Base-by-base conservation (phyloP, 2,329 filamentous ascomycete species). In the Calonectria hawksworthii region DNA sequence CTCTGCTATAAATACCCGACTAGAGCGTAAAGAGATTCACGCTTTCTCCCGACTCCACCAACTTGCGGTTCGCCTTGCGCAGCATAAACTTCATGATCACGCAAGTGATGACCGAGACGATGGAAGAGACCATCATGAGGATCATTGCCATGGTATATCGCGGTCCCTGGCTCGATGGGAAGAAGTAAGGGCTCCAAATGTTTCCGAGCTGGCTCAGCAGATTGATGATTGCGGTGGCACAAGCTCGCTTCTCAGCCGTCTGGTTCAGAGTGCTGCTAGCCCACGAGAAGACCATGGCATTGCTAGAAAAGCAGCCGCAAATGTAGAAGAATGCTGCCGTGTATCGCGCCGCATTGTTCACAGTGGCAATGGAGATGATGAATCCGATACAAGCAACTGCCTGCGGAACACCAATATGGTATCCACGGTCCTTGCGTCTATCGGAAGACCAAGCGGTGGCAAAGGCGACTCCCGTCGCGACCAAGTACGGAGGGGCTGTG, bases 201-300 rank as follows among this genome's bases (percentile, higher is more conserved):
- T 82, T 83, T 0, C 81, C 79, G 1, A 80, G 70, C n/a, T 66
- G 69, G 18, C 59, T 66, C 36, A 66, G 28, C 8, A 81, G 38
- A n/a, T 81, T 80, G 23, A 79, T 76, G 5, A 81, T 65, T 10
- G 44, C 34, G 5, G 59, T 54, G 5, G 68, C 47, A 16, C 26
- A 30, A 2, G 68, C 56, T 56, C 80, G 54, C 70, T 86, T 86
- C 76, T 86, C 84, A 0, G 84, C 83, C 5, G 85, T 86, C 51
- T 83, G 79, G 50, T 80, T 82, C 8, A 85, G 78, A 7, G 82
- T 80, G 16, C 79, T 79, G 9, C 82, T 80, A 0, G 83, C 83
- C 85, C 84, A 86, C n/a, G 79, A 80, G 51, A 82, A 84, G 4
- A 85, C 82, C 28, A 85, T 72, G 0, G 83, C 80, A 67, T 86